Evolutionary conservation across 176 grass and related monocot species (phyloP).

Genomic region (Hordeum marinum): DNA sequence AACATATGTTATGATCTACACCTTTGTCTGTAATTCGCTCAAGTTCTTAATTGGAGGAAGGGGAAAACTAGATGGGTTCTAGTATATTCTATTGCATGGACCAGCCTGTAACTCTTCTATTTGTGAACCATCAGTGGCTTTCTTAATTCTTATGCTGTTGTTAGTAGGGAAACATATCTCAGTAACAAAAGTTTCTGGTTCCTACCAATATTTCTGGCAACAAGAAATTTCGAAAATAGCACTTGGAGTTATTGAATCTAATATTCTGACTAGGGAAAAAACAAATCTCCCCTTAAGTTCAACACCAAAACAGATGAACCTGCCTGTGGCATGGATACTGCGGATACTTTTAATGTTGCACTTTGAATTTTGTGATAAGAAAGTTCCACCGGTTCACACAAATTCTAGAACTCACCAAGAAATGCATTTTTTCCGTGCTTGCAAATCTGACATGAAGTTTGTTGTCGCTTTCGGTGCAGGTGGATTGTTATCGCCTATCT

Average conservation of each 20-base stretch:
- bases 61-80: not conserved
- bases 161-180: not conserved
- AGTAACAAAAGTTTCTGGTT: not conserved
- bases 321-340: not conserved
- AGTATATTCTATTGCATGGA: not conserved
- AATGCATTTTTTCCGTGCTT: not conserved
- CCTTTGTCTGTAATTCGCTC: not conserved
- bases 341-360: not conserved
- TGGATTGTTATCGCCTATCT: constrained; percentile 74
- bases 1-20: not conserved
- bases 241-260: not conserved
- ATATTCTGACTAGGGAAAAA: not conserved
- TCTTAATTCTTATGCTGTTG: not conserved
- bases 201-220: not conserved
- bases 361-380: not conserved
- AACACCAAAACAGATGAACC: not conserved
- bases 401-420: not conserved
- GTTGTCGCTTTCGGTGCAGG: constrained; percentile 40
- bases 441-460: constrained; percentile 8
- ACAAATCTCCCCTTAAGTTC: not conserved
- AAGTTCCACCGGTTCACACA: not conserved
- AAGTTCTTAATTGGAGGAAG: not conserved
- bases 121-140: not conserved
- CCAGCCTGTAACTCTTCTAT: not conserved
- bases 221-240: not conserved